Percentiles rank a stretch among this genome's conserved stretches.
Conservation (phyloP, 2,329 filamentous ascomycete genomes). For the Podosphaera fusca region DNA sequence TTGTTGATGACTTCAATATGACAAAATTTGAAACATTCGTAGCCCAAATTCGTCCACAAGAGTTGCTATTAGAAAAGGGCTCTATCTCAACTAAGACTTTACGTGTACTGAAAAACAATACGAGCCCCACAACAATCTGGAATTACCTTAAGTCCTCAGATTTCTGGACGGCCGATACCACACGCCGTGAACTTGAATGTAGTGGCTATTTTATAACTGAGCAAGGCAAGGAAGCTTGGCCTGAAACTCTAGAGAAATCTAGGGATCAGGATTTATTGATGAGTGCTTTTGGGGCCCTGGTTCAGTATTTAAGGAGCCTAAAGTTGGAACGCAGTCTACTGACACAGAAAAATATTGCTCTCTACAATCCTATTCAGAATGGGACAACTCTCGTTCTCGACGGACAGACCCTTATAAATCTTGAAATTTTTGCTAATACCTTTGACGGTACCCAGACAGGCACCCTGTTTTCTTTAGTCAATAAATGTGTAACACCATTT, state of each 20-base stretch:
- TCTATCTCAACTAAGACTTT: conserved; percentile 69
- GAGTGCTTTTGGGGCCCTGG: conserved; percentile 72
- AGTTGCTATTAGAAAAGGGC: conserved; percentile 74
- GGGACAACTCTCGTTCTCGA: conserved; percentile 75
- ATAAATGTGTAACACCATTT: conserved; percentile 87
- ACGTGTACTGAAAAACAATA: conserved; percentile 91
- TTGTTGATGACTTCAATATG: conserved; percentile 74
- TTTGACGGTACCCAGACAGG: conserved; percentile 69
- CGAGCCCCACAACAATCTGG: conserved; percentile 79
- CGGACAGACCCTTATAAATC: conserved; percentile 87
- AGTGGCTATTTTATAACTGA: conserved; percentile 54
- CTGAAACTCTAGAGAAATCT: conserved; percentile 44
- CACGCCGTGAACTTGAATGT: conserved; percentile 57
- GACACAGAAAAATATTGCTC: conserved; percentile 72
- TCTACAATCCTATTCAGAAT: conserved; percentile 82
- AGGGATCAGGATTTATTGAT: conserved; percentile 63
- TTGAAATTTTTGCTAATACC: conserved; percentile 90
- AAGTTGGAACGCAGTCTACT: conserved; percentile 77
- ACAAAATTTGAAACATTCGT: conserved; percentile 96
- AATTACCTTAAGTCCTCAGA: conserved; percentile 76
- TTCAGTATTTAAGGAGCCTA: conserved; percentile 66
- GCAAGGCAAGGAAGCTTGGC: conserved; percentile 45
- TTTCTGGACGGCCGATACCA: conserved; percentile 73
- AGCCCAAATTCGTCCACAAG: conserved; percentile 72
- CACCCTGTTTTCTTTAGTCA: conserved; percentile 74